A percentile compares a stretch with the other conserved stretches of the same genome.
phyloP scores from a whole-genome alignment of 805 yeast genomes.

The Nakazawaea wyomingensis region DNA sequence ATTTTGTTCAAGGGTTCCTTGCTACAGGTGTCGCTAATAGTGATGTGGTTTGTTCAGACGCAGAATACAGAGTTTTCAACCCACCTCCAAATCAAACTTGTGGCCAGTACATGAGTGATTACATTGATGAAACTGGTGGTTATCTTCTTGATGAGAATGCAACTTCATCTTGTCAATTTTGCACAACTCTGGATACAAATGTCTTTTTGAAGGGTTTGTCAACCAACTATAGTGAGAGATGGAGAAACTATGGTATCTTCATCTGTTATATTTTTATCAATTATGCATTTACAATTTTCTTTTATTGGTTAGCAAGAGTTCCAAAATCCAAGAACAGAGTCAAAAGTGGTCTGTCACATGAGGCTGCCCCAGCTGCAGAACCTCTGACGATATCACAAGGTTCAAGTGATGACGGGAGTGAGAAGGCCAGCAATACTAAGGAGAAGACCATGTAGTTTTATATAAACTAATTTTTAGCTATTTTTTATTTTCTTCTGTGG shows the following conservation, averaged over 20 bases:
- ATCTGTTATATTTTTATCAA: conserved; percentile 44
- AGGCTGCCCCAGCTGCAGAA: background rate
- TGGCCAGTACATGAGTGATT: conserved; percentile 42
- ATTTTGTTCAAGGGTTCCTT: conserved; percentile 52
- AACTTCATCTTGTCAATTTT: conserved; percentile 54
- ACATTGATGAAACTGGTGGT: conserved; percentile 39
- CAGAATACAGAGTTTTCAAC: conserved; percentile 42
- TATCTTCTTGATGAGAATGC: conserved; percentile 36
- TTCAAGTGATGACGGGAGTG: conserved; percentile 6
- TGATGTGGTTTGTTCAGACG: conserved; percentile 38
- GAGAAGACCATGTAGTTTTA: background rate
- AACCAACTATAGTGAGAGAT: conserved; percentile 35
- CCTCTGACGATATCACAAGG: background rate
- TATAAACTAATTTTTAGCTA: too few relatives aligned
- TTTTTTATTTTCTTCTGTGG: background rate
- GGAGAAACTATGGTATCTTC: conserved; percentile 59
- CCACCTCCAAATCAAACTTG: conserved; percentile 59
- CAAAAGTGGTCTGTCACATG: conserved; percentile 3
- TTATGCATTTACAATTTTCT: conserved; percentile 22
- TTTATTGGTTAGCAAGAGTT: conserved; percentile 38
- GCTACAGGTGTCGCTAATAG: conserved; percentile 51
- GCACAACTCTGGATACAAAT: conserved; percentile 55
- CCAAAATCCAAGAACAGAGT: conserved; percentile 25
- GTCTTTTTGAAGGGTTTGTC: conserved; percentile 44
- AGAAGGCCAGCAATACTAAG: background rate